Percentiles rank a stretch among this genome's conserved stretches.
These are phyloP conservation scores for Ophiosphaerella narmari DNA, from an alignment of 2,329 filamentous ascomycete species.

Conservation along the genomic window DNA sequence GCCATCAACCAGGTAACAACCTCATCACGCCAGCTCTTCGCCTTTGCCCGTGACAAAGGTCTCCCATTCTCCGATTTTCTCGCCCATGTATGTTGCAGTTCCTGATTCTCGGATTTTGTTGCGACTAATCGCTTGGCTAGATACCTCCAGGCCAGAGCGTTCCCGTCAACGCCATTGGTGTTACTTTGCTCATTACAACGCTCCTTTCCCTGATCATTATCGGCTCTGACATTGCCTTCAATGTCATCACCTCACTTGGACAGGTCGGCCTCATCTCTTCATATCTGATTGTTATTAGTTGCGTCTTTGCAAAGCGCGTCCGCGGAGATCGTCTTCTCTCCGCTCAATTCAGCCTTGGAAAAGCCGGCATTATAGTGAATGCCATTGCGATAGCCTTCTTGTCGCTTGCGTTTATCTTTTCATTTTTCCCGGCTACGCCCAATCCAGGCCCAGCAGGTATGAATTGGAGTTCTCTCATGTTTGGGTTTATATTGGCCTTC, in stretches of 20 bases:
- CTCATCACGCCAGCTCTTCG: not conserved
- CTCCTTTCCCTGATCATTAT: slow-evolving; percentile 51
- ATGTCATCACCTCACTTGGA: slow-evolving; percentile 45
- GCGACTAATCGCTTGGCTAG: slow-evolving; percentile 8
- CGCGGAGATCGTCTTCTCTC: slow-evolving; percentile 25
- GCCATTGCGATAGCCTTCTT: slow-evolving; percentile 42
- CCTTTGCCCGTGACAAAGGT: not conserved
- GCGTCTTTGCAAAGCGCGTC: slow-evolving; percentile 34
- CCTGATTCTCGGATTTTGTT: not conserved
- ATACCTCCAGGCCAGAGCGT: slow-evolving; percentile 29
- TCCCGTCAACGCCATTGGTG: slow-evolving; percentile 32
- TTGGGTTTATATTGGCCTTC: slow-evolving; percentile 46
- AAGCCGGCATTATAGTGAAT: slow-evolving; percentile 45
- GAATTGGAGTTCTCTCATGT: slow-evolving; percentile 55
- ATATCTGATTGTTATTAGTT: slow-evolving; percentile 39
- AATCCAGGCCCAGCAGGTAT: slow-evolving; percentile 38
- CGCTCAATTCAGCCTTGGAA: slow-evolving; percentile 46
- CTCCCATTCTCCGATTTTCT: not conserved
- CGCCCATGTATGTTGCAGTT: slow-evolving; percentile 8
- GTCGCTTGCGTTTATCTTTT: slow-evolving; percentile 43
- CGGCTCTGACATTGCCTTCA: slow-evolving; percentile 47
- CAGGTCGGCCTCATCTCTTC: slow-evolving; percentile 37
- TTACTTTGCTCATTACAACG: slow-evolving; percentile 36
- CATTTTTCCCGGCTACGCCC: slow-evolving; percentile 48
- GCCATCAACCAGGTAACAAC: not conserved